Evolutionary conservation across 208 protist species (phyloP), one percentile per base, ranked within the genome.

Genomic region (Strigomonas oncopelti): DNA sequence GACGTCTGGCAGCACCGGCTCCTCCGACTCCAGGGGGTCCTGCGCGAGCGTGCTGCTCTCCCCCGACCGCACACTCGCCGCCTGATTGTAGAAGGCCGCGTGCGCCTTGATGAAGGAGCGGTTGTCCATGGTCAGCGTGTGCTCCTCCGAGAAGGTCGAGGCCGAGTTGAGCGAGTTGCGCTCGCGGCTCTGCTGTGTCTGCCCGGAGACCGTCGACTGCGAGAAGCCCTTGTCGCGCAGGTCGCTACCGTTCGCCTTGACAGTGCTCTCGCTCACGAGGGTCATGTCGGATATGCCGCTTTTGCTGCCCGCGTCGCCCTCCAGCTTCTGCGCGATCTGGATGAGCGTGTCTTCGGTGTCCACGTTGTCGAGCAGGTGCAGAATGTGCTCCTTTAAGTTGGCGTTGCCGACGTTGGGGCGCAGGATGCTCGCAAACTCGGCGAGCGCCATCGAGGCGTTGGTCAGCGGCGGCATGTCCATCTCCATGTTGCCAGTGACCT

Each of bases 401-500:
- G 73, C 65, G 16, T 75, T 77, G 53, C 51, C 72, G n/a, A 75
- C 67, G 5, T 60, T 31, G 14, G 70, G 74, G 34, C 54, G 60
- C 63, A 87, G 68, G 52, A 90, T 72, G 34, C 77, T 84, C 11
- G 84, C 69, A 57, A 89, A 89, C 77, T 89, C 84, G 0, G 73
- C 80, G 18, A 89, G 70, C 1, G 80, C 80, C 34, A 89, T 72
- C 56, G 79, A 83, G 24, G 69, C 74, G 69, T 81, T 80, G 20
- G 76, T 78, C 16, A 85, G 61, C 8, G 75, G 66, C 9, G 67
- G 59, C 28, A 60, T 67, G 31, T 59, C 54, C 46, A 1, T 16
- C 32, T 51, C 59, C 61, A 11, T 52, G 54, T 7, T 52, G 64
- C 5, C 28, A 22, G 22, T 18, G n/a, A 61, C n/a, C 34, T 42